Evolutionary conservation across 2,329 filamentous ascomycete genomes (phyloP), one percentile per base, ranked within the genome.

Genomic region (Paraphaeosphaeria sporulosa): DNA sequence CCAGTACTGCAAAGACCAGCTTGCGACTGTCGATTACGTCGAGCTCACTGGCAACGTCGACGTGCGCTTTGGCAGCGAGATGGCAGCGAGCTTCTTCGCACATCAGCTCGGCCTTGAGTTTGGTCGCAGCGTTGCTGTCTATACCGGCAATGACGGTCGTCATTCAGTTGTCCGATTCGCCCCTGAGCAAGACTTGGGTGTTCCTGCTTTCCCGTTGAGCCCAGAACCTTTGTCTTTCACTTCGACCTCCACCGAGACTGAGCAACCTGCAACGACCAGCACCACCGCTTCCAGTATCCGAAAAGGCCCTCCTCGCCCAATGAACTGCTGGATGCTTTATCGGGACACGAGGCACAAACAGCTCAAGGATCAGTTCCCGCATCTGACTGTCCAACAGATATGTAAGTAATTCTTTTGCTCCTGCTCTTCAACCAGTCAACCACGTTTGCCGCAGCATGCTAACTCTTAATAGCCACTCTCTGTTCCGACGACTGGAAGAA

Each of bases 321-420:
- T 70, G 70, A 72, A 72, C 43, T 70, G 68, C 53, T 72, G 62
- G 62, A 66, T 72, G 60, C 60, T 71, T 19, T 72, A 63, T 58
- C 52, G 70, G 57, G 67, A 72, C 43, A 56, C 52, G 7, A 65
- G 57, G 63, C 60, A 66, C 60, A 67, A 66, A 62, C 34, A 61
- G 32, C 56, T 69, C 43, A 70, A 70, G 49, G 42, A 47, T 12
- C 55, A 63, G 23, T 56, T 64, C 46, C 65, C 66, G 2, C 43
- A 68, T 3, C 57, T 68, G 25, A 63, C 64, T 8, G 68, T 70
- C 27, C 66, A 71, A 38, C 48, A 68, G 23, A 69, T 71, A 44
- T 71, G 69, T 71, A 68, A 70, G 67, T 40, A n/a, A 40, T 40
- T 40, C 53, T 21, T 52, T 42, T 17, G 38, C 15, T 23, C 23